phyloP scores from a whole-genome alignment of 1,284 basidiomycete species.

The Cutaneotrichosporon mucoides region DNA sequence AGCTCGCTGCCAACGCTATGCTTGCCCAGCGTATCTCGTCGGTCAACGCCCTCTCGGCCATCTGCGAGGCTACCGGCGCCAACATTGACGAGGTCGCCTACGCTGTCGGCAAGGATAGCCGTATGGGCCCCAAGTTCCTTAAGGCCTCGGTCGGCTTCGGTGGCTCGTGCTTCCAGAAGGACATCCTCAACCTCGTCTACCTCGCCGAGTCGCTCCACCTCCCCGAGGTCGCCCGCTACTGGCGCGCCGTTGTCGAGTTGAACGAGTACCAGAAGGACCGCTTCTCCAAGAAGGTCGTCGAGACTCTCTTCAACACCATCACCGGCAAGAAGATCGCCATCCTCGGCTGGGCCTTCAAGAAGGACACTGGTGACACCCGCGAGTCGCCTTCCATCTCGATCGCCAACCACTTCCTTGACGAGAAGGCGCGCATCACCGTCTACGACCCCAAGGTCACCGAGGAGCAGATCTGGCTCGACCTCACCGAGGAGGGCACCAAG shows the following conservation, averaged over 20 bases:
- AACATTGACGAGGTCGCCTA: slow-evolving; percentile 97
- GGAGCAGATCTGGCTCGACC: slow-evolving; percentile 55
- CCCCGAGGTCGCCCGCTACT: slow-evolving; percentile 97
- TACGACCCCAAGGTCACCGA: slow-evolving; percentile 82
- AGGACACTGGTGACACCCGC: slow-evolving; percentile 94
- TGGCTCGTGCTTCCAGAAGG: slow-evolving; percentile 98
- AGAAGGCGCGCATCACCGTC: slow-evolving; percentile 78
- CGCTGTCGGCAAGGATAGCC: slow-evolving; percentile 88
- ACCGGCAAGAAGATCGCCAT: slow-evolving; percentile 84
- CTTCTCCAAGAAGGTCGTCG: slow-evolving; percentile 84
- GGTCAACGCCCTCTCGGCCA: slow-evolving; percentile 95
- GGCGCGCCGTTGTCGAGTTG: slow-evolving; percentile 90
- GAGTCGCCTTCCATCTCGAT: slow-evolving; percentile 96
- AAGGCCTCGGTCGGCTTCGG: slow-evolving; percentile 80
- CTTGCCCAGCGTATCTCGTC: slow-evolving; percentile 97
- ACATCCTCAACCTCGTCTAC: slow-evolving; percentile 98
- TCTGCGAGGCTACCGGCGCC: slow-evolving; percentile 99
- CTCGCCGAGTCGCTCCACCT: slow-evolving; percentile 89
- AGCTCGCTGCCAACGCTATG: slow-evolving; percentile 98
- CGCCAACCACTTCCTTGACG: slow-evolving; percentile 86
- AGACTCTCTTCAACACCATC: slow-evolving; percentile 91
- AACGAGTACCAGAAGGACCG: slow-evolving; percentile 92
- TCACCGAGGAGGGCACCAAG: slow-evolving; percentile 52
- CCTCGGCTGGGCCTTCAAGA: slow-evolving; percentile 87
- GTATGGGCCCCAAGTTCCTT: slow-evolving; percentile 93